Conservation (phyloP, 2,329 filamentous ascomycete species). For the Ophiostoma sp. region DNA sequence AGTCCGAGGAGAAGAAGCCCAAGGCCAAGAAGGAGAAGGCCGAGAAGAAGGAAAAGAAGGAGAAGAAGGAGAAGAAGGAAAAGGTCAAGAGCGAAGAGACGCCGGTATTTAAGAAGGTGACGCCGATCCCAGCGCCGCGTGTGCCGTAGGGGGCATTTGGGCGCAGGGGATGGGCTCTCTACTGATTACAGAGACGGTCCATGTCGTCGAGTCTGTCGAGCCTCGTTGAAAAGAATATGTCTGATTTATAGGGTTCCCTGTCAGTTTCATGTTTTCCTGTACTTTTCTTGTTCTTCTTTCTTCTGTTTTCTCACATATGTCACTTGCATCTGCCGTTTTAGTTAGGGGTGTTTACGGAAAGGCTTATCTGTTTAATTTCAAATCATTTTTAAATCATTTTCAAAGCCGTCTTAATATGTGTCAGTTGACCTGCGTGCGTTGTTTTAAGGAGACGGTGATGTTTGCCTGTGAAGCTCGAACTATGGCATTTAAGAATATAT, state of each 20-base stretch:
- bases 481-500: too few species aligned
- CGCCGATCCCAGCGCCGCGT: slow-evolving; percentile 26
- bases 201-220: neutral
- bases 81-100: slow-evolving; percentile 21
- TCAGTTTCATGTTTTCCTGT: neutral
- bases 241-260: neutral
- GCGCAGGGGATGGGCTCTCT: neutral
- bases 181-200: neutral
- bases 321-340: slow-evolving; percentile 3
- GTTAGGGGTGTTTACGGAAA: slow-evolving; percentile 5
- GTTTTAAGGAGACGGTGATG: too few species aligned
- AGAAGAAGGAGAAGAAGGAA: slow-evolving; percentile 24
- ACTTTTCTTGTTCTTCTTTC: neutral
- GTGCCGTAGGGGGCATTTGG: slow-evolving; percentile 5
- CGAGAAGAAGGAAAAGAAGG: slow-evolving; percentile 12
- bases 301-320: neutral
- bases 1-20: slow-evolving; percentile 16
- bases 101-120: slow-evolving; percentile 24
- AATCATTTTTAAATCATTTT: neutral
- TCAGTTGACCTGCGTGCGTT: too few species aligned
- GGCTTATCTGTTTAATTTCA: neutral
- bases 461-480: too few species aligned
- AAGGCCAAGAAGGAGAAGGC: slow-evolving; percentile 21
- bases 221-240: neutral
- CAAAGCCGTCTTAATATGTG: neutral